Evolutionary conservation across 2,329 filamentous ascomycete species (phyloP), one percentile per base, ranked within the genome.

Genomic region (Capronia americana): DNA sequence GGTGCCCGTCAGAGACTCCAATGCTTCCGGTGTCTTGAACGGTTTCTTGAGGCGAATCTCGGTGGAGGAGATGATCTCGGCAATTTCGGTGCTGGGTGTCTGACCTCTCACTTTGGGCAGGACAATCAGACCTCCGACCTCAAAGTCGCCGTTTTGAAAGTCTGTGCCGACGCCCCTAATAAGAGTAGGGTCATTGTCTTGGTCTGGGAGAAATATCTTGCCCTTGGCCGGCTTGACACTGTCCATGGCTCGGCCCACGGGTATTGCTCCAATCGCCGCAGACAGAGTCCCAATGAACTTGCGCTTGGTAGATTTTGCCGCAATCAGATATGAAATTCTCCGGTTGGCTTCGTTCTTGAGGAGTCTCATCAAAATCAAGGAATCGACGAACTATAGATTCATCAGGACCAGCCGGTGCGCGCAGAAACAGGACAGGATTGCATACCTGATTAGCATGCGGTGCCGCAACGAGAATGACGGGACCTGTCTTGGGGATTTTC

Each of bases 371-470:
- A 99, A 86, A 72, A 98, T 91, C 59, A 99, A 86, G 61, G 93
- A 94, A 75, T 99, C 95, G 76, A 98, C 93, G 73, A 99, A 99
- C 90, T 97, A 57, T 2, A 20, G 34, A 38, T 17, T 32, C 5
- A 53, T 74, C 54, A 69, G 61, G n/a, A 32, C 24, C 46, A 24
- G 26, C 17, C 8, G 57, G 17, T 48, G 54, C 44, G 14, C n/a
- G 28, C 14, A 53, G 11, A 10, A n/a, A 23, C 34, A 3, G 4
- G 28, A 17, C 4, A 7, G 38, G 20, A 12, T 41, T 46, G 79
- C 84, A 67, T 80, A 92, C 90, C 86, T 95, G 92, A 78, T 99
- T 99, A 67, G 94, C 94, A 83, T 99, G 95, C 71, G 95, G 95
- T 62, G 94, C 95, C 53, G 93, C 95, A 72, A 99, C 95, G 75